Evolutionary conservation across 164 flowering plant genomes (phyloP).

Genomic region (Vitis rupestris): DNA sequence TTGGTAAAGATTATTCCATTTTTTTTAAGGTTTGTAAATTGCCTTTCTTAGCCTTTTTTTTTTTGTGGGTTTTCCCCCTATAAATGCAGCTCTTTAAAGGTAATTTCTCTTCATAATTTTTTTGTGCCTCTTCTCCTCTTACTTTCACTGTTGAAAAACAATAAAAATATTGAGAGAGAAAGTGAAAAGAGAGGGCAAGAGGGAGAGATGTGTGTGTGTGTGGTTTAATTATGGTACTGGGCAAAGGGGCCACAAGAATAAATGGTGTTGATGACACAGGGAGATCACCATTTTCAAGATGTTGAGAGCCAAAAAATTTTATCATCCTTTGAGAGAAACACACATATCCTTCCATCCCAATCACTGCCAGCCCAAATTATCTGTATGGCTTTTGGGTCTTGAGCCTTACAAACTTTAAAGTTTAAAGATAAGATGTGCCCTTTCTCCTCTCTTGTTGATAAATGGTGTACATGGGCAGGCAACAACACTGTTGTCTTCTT

Average conservation of each 20-base stretch:
- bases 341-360: conserved; percentile 19
- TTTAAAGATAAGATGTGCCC: conserved; percentile 5
- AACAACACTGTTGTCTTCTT: background rate
- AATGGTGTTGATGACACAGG: conserved; percentile 30
- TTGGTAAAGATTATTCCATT: too few relatives aligned
- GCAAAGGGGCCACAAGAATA: conserved; percentile 32
- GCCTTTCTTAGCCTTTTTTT: background rate
- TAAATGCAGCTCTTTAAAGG: too few relatives aligned
- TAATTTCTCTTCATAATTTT: too few relatives aligned
- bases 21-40: too few relatives aligned
- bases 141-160: too few relatives aligned
- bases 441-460: background rate
- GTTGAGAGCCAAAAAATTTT: conserved; percentile 4
- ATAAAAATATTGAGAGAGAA: too few relatives aligned
- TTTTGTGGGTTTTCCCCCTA: background rate
- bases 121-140: too few relatives aligned
- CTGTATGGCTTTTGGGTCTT: conserved; percentile 5
- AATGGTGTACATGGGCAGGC: too few relatives aligned
- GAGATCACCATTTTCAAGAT: conserved; percentile 30
- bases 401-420: background rate
- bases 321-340: conserved; percentile 7
- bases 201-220: background rate
- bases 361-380: conserved; percentile 27
- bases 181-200: conserved; percentile 3
- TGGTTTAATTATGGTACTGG: conserved; percentile 9